Conservation (phyloP, 306 rosid genomes). For the Alnus glutinosa region DNA sequence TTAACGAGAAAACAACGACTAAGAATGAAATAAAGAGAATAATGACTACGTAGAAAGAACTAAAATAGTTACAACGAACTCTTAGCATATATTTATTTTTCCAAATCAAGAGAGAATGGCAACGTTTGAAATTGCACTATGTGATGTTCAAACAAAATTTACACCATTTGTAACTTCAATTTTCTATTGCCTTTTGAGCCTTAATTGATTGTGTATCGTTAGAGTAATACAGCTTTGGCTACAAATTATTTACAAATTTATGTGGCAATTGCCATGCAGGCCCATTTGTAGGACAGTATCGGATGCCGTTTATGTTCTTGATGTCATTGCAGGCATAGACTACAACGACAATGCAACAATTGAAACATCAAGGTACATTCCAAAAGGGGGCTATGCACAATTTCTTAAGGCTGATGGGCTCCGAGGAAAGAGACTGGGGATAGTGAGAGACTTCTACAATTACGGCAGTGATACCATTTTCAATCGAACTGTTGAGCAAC, state of each 20-base stretch:
- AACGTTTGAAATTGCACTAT: background rate
- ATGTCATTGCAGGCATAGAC: slow-evolving; percentile 48
- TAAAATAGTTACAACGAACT: no score
- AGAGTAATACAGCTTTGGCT: no score
- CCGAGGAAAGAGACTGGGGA: slow-evolving; percentile 43
- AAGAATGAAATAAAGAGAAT: no score
- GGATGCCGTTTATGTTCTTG: slow-evolving; percentile 54
- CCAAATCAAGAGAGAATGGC: no score
- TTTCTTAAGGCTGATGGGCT: slow-evolving; percentile 33
- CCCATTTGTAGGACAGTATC: slow-evolving; percentile 46
- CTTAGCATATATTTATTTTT: no score
- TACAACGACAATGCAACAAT: slow-evolving; percentile 34
- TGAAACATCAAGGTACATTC: slow-evolving; percentile 35
- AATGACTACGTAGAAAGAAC: no score
- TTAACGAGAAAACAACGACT: no score
- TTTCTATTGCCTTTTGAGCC: background rate
- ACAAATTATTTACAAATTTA: no score
- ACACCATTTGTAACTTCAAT: background rate
- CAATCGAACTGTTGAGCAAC: slow-evolving; percentile 22
- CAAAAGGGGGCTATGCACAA: slow-evolving; percentile 38
- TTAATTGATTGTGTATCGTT: no score
- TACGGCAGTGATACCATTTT: slow-evolving; percentile 13
- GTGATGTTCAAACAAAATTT: background rate
- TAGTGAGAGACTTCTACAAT: slow-evolving; percentile 28
- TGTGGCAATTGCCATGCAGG: slow-evolving; percentile 16